phyloP scores from a whole-genome alignment of 331 rosid genomes.

The Cucumis variabilis region DNA sequence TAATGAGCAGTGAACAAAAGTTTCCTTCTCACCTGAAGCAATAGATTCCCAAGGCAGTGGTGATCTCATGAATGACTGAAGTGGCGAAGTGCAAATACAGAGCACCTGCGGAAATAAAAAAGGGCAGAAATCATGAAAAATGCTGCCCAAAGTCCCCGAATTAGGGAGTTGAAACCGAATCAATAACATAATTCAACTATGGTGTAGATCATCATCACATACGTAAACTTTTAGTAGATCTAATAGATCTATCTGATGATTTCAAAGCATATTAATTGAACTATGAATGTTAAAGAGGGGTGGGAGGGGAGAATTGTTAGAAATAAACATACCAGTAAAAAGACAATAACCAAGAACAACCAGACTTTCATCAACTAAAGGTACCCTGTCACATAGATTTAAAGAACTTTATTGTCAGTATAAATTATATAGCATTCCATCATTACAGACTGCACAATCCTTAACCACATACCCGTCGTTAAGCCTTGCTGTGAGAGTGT shows the following conservation, averaged over 20 bases:
- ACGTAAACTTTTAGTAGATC: neutral
- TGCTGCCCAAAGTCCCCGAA: neutral
- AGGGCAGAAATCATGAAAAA: slow-evolving; percentile 2
- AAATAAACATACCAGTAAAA: slow-evolving; percentile 59
- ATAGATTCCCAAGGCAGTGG: slow-evolving; percentile 87
- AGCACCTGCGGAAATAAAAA: slow-evolving; percentile 52
- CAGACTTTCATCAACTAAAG: slow-evolving; percentile 78
- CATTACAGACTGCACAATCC: neutral
- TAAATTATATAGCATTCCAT: neutral
- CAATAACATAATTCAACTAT: slow-evolving; percentile 21
- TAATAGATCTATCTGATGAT: slow-evolving; percentile 4
- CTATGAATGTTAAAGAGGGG: slow-evolving; percentile 11
- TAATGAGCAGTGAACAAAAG: neutral
- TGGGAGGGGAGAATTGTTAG: neutral
- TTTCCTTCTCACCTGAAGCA: slow-evolving; percentile 80
- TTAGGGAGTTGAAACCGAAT: neutral
- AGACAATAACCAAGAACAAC: slow-evolving; percentile 86
- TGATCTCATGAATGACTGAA: slow-evolving; percentile 85
- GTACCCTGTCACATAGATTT: slow-evolving; percentile 61
- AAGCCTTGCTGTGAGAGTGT: slow-evolving; percentile 83
- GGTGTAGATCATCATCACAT: neutral
- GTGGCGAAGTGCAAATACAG: slow-evolving; percentile 90
- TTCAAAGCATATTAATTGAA: neutral
- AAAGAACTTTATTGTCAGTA: neutral
- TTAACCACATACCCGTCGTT: slow-evolving; percentile 84